Evolutionary conservation across 345 rosid species (phyloP).

Genomic region (Euphorbia lathyris): DNA sequence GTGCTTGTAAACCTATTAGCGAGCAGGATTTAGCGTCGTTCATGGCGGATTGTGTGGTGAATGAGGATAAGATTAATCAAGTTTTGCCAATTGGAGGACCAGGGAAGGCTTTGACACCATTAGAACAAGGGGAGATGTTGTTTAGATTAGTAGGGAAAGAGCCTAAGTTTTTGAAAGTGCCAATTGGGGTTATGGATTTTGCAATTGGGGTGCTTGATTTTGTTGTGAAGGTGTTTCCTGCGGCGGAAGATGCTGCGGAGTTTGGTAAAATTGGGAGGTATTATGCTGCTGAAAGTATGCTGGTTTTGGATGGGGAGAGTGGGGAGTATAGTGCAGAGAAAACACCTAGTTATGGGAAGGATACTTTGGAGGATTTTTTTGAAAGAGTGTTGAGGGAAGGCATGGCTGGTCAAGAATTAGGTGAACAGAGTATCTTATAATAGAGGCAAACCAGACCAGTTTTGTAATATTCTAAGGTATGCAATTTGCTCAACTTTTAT

Average conservation of each 20-base stretch:
- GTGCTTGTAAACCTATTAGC: slow-evolving; percentile 96
- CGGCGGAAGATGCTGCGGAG: slow-evolving; percentile 87
- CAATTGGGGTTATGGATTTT: slow-evolving; percentile 89
- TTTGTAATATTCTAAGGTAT: slow-evolving; percentile 21
- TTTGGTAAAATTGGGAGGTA: slow-evolving; percentile 94
- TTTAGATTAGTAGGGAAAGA: slow-evolving; percentile 68
- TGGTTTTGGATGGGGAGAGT: slow-evolving; percentile 75
- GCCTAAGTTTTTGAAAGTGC: slow-evolving; percentile 88
- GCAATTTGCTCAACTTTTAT: neutral
- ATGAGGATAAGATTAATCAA: slow-evolving; percentile 65
- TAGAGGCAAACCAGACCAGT: slow-evolving; percentile 5
- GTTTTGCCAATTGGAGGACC: slow-evolving; percentile 94
- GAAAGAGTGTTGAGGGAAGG: slow-evolving; percentile 75
- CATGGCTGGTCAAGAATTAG: slow-evolving; percentile 92
- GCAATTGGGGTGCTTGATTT: slow-evolving; percentile 66
- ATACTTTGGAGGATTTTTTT: slow-evolving; percentile 83
- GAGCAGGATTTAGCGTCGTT: slow-evolving; percentile 83
- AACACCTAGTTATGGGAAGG: slow-evolving; percentile 90
- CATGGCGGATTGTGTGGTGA: slow-evolving; percentile 72
- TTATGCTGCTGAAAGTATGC: slow-evolving; percentile 94
- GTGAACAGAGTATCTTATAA: slow-evolving; percentile 49
- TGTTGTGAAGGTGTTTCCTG: slow-evolving; percentile 67
- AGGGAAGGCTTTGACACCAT: slow-evolving; percentile 80
- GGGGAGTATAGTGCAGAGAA: slow-evolving; percentile 79
- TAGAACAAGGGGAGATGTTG: slow-evolving; percentile 87